These are phyloP conservation scores for Auriculariales sp. DNA, from an alignment of 768 basidiomycete genomes.

Conservation along the genomic window DNA sequence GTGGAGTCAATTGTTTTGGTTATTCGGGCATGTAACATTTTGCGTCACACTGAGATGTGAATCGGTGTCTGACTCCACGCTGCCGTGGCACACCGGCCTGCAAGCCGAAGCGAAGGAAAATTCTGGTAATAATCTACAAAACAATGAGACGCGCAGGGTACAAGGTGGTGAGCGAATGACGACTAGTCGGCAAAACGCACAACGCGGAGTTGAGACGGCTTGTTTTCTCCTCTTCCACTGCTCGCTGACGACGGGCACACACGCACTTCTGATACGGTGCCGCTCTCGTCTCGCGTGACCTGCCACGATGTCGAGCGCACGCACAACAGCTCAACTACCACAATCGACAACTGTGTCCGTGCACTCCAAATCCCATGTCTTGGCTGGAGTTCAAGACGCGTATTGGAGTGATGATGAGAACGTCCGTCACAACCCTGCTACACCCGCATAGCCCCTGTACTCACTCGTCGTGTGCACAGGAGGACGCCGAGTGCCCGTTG, in stretches of 20 bases:
- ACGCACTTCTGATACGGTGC: too few species aligned
- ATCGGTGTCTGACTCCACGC: too few species aligned
- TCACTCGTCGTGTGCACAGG: slow-evolving; percentile 33
- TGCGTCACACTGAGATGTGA: too few species aligned
- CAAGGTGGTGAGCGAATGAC: too few species aligned
- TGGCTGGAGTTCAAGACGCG: slow-evolving; percentile 76
- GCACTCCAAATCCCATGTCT: slow-evolving; percentile 6
- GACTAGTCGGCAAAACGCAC: too few species aligned
- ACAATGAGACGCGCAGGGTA: too few species aligned
- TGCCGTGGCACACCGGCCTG: too few species aligned
- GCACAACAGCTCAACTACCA: not conserved
- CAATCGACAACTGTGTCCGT: not conserved
- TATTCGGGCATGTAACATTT: too few species aligned
- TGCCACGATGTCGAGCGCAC: not conserved
- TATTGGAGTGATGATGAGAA: slow-evolving; percentile 92
- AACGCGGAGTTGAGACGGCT: not conserved
- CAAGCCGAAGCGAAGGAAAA: too few species aligned
- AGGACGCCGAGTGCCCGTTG: slow-evolving; percentile 94
- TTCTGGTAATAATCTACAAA: too few species aligned
- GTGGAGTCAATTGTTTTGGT: too few species aligned
- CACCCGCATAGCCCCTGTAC: slow-evolving; percentile 8
- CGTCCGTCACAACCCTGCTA: slow-evolving; percentile 25
- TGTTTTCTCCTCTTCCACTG: not conserved
- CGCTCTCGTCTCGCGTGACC: not conserved
- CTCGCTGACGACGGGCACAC: not conserved